phyloP scores from a whole-genome alignment of 2,329 filamentous ascomycete genomes.

The Gaeumannomyces sp. region DNA sequence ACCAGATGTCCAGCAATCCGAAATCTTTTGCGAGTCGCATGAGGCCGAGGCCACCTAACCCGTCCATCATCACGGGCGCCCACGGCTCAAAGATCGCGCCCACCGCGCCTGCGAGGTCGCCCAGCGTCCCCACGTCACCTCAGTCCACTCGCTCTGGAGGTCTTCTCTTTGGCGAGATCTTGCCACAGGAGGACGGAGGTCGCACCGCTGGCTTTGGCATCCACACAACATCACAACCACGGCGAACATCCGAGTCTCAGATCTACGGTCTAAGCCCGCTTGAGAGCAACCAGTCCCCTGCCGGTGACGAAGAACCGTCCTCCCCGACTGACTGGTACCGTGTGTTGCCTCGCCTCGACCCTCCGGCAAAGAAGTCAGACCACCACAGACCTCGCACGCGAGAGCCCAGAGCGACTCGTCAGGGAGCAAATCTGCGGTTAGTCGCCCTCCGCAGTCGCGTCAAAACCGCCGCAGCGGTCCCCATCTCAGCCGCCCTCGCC shows the following conservation, averaged over 20 bases:
- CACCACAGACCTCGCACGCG: conserved; percentile 32
- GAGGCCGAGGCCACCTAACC: conserved; percentile 36
- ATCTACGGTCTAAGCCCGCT: conserved; percentile 46
- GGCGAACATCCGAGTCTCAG: conserved; percentile 68
- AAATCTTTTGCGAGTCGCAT: conserved; percentile 57
- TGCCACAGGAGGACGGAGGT: conserved; percentile 50
- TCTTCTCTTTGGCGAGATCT: conserved; percentile 70
- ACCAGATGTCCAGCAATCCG: conserved; percentile 45
- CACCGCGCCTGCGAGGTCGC: conserved; percentile 28
- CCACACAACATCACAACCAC: conserved; percentile 37
- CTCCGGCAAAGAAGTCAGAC: conserved; percentile 15
- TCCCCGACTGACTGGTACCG: conserved; percentile 65
- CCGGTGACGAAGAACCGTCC: conserved; percentile 49
- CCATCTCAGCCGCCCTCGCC: conserved; percentile 21
- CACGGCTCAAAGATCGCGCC: conserved; percentile 38
- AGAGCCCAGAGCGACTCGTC: conserved; percentile 55
- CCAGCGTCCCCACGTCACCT: conserved; percentile 26
- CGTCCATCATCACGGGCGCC: conserved; percentile 25
- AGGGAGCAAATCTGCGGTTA: neutral
- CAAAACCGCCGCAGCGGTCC: conserved; percentile 5
- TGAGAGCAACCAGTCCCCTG: conserved; percentile 43
- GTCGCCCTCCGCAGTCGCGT: neutral
- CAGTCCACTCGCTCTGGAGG: conserved; percentile 34
- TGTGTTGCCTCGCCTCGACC: conserved; percentile 23
- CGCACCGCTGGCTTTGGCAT: conserved; percentile 56